Conservation (phyloP, 768 basidiomycete genomes). For the Cystobasidium tubakii region DNA sequence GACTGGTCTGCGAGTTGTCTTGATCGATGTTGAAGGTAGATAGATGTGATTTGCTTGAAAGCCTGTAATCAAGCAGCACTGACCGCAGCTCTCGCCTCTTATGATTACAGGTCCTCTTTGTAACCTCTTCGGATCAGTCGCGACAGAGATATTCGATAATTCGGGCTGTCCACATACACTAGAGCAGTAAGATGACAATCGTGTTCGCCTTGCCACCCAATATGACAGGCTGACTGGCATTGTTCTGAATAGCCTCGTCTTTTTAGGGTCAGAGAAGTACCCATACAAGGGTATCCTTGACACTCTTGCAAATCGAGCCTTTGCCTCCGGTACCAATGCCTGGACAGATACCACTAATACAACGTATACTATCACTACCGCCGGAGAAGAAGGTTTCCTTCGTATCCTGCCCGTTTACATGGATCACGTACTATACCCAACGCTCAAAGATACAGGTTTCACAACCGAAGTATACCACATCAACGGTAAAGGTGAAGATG, state of each 20-base stretch:
- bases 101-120: slow-evolving; percentile 17
- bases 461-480: slow-evolving; percentile 72
- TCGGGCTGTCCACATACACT: slow-evolving; percentile 92
- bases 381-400: slow-evolving; percentile 74
- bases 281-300: slow-evolving; percentile 95
- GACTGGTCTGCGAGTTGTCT: slow-evolving; percentile 36
- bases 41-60: neutral
- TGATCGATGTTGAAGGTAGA: slow-evolving; percentile 31
- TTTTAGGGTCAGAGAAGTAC: slow-evolving; percentile 91
- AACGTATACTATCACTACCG: slow-evolving; percentile 90
- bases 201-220: slow-evolving; percentile 31
- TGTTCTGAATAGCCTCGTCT: slow-evolving; percentile 52
- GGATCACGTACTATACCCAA: slow-evolving; percentile 95
- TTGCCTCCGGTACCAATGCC: slow-evolving; percentile 64
- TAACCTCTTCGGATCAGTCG: slow-evolving; percentile 34
- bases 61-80: neutral
- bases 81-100: neutral
- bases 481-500: slow-evolving; percentile 74
- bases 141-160: slow-evolving; percentile 41
- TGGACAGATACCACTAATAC: slow-evolving; percentile 88
- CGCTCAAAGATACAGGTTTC: slow-evolving; percentile 71
- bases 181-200: slow-evolving; percentile 66
- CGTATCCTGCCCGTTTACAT: slow-evolving; percentile 64
- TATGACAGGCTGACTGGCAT: slow-evolving; percentile 55
- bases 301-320: slow-evolving; percentile 86